These are phyloP conservation scores for Penicillium waksmanii DNA, from an alignment of 495 filamentous ascomycete species.

Conservation along the genomic window DNA sequence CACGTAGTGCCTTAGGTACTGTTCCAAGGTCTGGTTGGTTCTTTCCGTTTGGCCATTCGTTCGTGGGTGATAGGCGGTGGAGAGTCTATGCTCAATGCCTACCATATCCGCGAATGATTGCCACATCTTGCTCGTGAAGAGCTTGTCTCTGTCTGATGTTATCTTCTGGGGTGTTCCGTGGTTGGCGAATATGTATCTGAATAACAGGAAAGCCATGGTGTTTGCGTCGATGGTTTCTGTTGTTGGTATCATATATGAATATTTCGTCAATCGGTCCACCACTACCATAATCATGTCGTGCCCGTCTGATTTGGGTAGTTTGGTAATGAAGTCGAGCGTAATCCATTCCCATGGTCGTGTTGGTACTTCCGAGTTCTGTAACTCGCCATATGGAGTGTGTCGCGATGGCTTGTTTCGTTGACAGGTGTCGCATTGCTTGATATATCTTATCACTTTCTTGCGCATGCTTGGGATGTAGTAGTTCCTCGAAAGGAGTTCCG, in stretches of 20 bases:
- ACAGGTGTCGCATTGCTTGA: slow-evolving; percentile 12
- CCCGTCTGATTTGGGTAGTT: slow-evolving; percentile 10
- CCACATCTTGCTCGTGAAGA: slow-evolving; percentile 1
- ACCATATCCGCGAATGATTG: neutral
- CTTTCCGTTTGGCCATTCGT: slow-evolving; percentile 36
- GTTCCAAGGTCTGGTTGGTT: slow-evolving; percentile 24
- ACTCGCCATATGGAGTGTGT: slow-evolving; percentile 13
- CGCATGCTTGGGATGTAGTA: slow-evolving; percentile 9
- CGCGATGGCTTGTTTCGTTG: slow-evolving; percentile 8
- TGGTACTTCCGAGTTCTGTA: slow-evolving; percentile 14
- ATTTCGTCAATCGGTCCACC: neutral
- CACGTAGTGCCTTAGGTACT: slow-evolving; percentile 27
- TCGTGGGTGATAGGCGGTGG: slow-evolving; percentile 33
- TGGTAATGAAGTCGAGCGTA: slow-evolving; percentile 28
- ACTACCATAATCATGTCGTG: slow-evolving; percentile 14
- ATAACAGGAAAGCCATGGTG: neutral
- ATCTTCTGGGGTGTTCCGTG: slow-evolving; percentile 1
- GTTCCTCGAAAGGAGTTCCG: slow-evolving; percentile 15
- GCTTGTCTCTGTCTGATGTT: neutral
- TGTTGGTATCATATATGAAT: neutral
- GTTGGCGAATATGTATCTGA: neutral
- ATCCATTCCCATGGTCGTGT: slow-evolving; percentile 19
- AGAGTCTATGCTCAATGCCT: slow-evolving; percentile 15
- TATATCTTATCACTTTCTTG: slow-evolving; percentile 13
- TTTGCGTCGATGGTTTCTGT: neutral